Base-by-base conservation (phyloP, 2,329 filamentous ascomycete species). In the Alternaria tenuissima region DNA sequence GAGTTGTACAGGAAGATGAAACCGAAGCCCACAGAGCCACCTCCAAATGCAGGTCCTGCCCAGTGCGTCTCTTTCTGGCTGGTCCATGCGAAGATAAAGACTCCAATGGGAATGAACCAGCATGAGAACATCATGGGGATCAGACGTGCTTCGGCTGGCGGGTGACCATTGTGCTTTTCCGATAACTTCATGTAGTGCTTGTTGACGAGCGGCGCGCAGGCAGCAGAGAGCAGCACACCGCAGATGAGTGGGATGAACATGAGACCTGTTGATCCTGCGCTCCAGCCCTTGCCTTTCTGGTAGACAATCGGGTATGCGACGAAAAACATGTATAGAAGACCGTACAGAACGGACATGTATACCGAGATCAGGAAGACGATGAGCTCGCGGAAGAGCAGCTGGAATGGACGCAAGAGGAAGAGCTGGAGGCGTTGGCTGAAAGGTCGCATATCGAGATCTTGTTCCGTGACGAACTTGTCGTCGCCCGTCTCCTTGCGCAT, bases 171-270 rank as follows among this genome's bases (percentile, higher is more conserved):
- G 80, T 91, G 84, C 75, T 89, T 87, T 4, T 78, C 68, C 5
- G 84, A 85, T 34, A 91, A 77, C 38, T 78, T 85, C 58, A 94
- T 79, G 81, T 96, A 96, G 80, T 96, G 90, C 62, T 86, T 90
- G 84, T 96, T 96, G 72, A 96, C 88, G 0, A 90, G 67, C 0
- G 93, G 90, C 0, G 91, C 82, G 77, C 87, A 91, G 12, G 80
- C 71, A 16, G 92, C 90, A 1, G 89, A 91, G 42, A 80, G 61
- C 2, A 94, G 18, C 16, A 95, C 91, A 52, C 92, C 92, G 18
- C 95, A 80, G 7, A 92, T 91, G 46, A 95, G 77, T 2, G 92
- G 92, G 63, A 95, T 93, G 78, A 96, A 96, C 90, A 95, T 94
- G 8, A 96, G 83, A 47, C 92, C 93, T 0, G 92, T 93, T 28